These are phyloP conservation scores for Chondrostereum purpureum DNA, from an alignment of 1,284 basidiomycete species.

Conservation along the genomic window DNA sequence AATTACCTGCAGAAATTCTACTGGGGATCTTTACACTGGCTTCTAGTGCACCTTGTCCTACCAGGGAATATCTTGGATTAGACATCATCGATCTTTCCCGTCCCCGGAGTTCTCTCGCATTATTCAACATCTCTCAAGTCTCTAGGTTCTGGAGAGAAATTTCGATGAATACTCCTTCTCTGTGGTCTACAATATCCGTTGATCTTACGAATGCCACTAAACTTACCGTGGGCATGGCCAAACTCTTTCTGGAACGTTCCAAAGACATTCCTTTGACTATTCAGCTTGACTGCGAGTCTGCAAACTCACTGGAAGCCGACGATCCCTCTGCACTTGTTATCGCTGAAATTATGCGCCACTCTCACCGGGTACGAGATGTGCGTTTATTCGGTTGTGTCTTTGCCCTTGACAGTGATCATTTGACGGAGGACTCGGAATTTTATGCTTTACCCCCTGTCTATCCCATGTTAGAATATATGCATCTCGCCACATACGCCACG, in stretches of 20 bases:
- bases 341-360: background rate
- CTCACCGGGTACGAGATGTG: background rate
- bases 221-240: background rate
- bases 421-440: too few relatives aligned
- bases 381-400: background rate
- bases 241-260: background rate
- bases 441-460: too few relatives aligned
- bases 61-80: background rate
- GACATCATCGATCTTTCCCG: background rate
- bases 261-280: background rate
- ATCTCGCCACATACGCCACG: too few relatives aligned
- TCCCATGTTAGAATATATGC: too few relatives aligned
- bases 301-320: background rate
- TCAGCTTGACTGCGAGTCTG: background rate
- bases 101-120: background rate
- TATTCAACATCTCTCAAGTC: background rate
- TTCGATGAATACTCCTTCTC: background rate
- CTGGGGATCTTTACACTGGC: constrained; percentile 8
- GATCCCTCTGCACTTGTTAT: background rate
- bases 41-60: background rate
- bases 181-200: constrained; percentile 1
- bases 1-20: constrained; percentile 10
- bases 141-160: background rate
- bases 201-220: background rate
- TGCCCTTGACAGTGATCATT: too few relatives aligned